Conservation (phyloP, 257 asterid species). For the Buddleja alternifolia region DNA sequence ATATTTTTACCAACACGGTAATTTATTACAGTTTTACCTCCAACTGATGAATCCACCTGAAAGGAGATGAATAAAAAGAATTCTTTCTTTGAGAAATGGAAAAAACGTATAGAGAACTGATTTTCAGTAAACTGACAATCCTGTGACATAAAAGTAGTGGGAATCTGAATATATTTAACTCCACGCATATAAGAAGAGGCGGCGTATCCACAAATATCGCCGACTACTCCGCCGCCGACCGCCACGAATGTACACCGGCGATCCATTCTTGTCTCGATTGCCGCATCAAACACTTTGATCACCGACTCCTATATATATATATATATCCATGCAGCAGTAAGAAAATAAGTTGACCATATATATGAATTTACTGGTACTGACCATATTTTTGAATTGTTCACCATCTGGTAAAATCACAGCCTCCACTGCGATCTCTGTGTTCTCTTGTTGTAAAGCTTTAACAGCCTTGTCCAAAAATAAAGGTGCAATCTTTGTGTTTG, state of each 20-base stretch:
- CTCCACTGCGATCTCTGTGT: background rate
- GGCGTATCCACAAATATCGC: conserved; percentile 2
- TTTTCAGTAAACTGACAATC: background rate
- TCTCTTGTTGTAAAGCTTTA: background rate
- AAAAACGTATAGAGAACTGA: too few relatives aligned
- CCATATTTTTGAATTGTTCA: conserved; percentile 3
- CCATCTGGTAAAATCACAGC: background rate
- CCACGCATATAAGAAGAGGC: conserved; percentile 1
- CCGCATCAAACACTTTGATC: conserved; percentile 8
- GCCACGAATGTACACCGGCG: conserved; percentile 7
- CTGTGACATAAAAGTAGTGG: background rate
- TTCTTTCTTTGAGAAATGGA: background rate
- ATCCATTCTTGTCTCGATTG: background rate
- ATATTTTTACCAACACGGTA: background rate
- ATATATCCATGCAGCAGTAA: background rate
- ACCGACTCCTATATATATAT: conserved; percentile 5
- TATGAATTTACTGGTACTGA: background rate
- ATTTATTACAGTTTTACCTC: background rate
- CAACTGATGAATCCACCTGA: conserved; percentile 7
- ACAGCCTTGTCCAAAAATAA: background rate
- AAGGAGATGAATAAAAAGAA: background rate
- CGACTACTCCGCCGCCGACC: conserved; percentile 5
- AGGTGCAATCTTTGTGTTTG: background rate
- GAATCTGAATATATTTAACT: background rate
- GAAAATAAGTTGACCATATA: too few relatives aligned